These are phyloP conservation scores for Madurella fahalii DNA, from an alignment of 2,329 filamentous ascomycete genomes.

Conservation along the genomic window DNA sequence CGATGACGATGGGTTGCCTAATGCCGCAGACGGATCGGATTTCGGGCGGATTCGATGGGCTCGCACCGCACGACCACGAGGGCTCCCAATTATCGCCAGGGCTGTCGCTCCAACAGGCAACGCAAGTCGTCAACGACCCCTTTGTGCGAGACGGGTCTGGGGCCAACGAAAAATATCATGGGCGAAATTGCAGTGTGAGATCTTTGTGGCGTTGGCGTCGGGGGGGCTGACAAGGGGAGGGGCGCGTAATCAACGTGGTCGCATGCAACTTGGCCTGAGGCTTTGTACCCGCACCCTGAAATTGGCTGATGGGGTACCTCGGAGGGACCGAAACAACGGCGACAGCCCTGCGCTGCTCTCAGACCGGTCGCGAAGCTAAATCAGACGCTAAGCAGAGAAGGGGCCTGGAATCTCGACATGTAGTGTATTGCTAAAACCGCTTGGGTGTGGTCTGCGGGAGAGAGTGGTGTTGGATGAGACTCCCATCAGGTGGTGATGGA, in stretches of 20 bases:
- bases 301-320: constrained; percentile 6
- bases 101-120: neutral
- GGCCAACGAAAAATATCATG: constrained; percentile 14
- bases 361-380: no score
- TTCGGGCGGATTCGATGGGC: neutral
- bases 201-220: constrained; percentile 10
- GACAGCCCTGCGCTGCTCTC: no score
- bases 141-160: constrained; percentile 9
- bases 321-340: neutral
- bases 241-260: constrained; percentile 1
- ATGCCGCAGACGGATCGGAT: neutral
- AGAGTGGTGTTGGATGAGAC: neutral
- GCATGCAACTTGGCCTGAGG: neutral
- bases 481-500: neutral
- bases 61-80: neutral
- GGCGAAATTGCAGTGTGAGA: constrained; percentile 17
- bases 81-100: neutral
- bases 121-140: constrained; percentile 6
- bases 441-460: neutral
- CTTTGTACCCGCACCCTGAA: constrained; percentile 7
- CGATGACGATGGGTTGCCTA: neutral
- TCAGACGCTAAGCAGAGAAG: no score
- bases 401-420: neutral
- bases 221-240: constrained; percentile 9
- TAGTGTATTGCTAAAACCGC: neutral